Evolutionary conservation across 805 yeast species (phyloP), one percentile per base, ranked within the genome.

Genomic region (Wickerhamiella shivajii): DNA sequence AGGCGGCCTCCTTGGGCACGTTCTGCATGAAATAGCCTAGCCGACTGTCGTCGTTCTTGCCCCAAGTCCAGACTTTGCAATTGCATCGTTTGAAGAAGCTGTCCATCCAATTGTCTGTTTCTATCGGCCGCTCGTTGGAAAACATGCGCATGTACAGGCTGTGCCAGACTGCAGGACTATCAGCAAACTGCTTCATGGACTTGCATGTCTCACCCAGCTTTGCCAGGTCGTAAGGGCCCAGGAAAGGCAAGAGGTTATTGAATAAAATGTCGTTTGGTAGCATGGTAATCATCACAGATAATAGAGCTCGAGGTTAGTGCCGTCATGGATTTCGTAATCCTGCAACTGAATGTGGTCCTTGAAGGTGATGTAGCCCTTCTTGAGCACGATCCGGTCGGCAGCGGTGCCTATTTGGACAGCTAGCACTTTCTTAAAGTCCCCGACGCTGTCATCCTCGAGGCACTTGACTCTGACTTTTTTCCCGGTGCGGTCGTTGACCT

Each of bases 281-380:
- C 2, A 12, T 18, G 7, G 16, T n/a, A 11, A 31, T 21, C 34
- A 31, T 29, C 20, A 37, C 18, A 29, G 16, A 21, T 43, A 43
- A 31, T 81, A 90, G 52, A 87, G 58, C 56, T 87, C 98, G 43
- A 87, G 56, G 53, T 76, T 81, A 40, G 78, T 75, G 7, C 93
- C 93, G 52, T 84, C 76, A 49, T 84, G 93, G 13, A 87, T 73
- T 53, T 87, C 98, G 51, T 90, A 87, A 54, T 87, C 98, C n/a
- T 77, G 94, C 28, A 87, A 61, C 1, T 85, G 66, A 36, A 87
- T 87, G 51, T 85, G 96, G 49, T 87, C 90, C 51, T 90, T 90
- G 53, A 71, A 73, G 0, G 79, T 69, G 43, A 71, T 76, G 47
- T 83, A 75, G 1, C 96, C 95, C 50, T 81, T 85, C 53, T 83